Percentiles rank a stretch among this genome's conserved stretches.
Evolutionary conservation across 2,329 filamentous ascomycete species (phyloP).

Genomic region (Trichoderma endophyticum): DNA sequence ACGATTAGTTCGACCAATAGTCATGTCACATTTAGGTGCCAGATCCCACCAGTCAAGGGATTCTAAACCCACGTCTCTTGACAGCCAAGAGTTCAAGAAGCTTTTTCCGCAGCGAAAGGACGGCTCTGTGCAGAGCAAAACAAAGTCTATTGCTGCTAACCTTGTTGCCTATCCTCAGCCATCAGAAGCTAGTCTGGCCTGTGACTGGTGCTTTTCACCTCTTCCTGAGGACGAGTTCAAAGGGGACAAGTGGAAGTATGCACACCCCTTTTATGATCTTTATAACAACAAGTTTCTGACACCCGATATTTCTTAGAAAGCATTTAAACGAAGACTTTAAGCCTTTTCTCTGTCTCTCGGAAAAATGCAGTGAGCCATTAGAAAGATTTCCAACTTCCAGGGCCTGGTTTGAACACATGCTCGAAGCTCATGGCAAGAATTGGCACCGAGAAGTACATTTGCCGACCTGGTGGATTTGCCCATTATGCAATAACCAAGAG

Average conservation of each 20-base stretch:
- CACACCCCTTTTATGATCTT: not conserved
- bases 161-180: not conserved
- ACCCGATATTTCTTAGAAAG: not conserved
- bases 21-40: not conserved
- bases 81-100: not conserved
- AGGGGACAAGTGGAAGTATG: slow-evolving; percentile 1
- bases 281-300: not conserved
- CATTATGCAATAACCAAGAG: slow-evolving; percentile 9
- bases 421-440: slow-evolving; percentile 7
- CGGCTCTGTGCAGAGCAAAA: not conserved
- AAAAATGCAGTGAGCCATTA: slow-evolving; percentile 8
- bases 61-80: not conserved
- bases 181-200: not conserved
- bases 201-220: slow-evolving; percentile 1
- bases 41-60: not conserved
- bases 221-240: not conserved
- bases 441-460: slow-evolving; percentile 18
- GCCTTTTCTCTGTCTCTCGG: slow-evolving; percentile 11
- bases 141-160: not conserved
- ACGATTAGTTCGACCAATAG: not conserved
- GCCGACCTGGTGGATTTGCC: slow-evolving; percentile 14
- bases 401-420: slow-evolving; percentile 17
- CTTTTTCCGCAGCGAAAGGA: not conserved
- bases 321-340: not conserved
- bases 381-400: slow-evolving; percentile 13